Evolutionary conservation across 2,329 filamentous ascomycete genomes (phyloP), one percentile per base, ranked within the genome.

Genomic region (Stachybotrys chlorohalonatus): DNA sequence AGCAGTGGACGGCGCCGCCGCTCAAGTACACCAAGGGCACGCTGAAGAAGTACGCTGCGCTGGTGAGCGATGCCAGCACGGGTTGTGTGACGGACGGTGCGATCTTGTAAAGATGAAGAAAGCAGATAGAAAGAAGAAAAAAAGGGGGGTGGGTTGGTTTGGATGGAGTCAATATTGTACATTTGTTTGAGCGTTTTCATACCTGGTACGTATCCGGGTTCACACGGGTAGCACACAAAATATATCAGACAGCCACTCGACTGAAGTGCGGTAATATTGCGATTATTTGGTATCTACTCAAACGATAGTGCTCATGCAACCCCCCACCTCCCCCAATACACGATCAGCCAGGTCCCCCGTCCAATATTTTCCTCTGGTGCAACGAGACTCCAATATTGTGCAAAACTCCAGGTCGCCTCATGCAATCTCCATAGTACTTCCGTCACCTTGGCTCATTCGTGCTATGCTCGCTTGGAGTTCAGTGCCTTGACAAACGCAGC

Each of bases 401-500:
- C 24, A 47, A 47, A 8, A 47, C 24, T 24, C 24, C 24, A 24
- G 24, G 24, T 24, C 24, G 24, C 24, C 24, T 24, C 24, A 24
- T 24, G 2, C 24, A 2, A 2, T 24, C 36, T 42, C 36, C 36
- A 42, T 24, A 24, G 24, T 42, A n/a, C 36, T 3, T 42, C 36
- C 36, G 13, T 13, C 36, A 13, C 13, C 36, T 42, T 9, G 47
- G 46, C n/a, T 52, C 30, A 15, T 13, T 16, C 7, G 32, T 5
- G n/a, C 66, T 58, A 72, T 54, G 62, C 64, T 65, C 67, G 72
- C 51, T 71, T 72, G 49, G 73, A 74, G 8, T 66, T 70, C 71
- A 79, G 93, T 32, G 85, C 84, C 54, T 85, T 79, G 31, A 95
- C 79, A 70, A 99, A 99, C 6, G 84, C 82, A 30, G 78, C 75